Conservation (phyloP, 768 basidiomycete species). For the Neoboletus brunneissimus region DNA sequence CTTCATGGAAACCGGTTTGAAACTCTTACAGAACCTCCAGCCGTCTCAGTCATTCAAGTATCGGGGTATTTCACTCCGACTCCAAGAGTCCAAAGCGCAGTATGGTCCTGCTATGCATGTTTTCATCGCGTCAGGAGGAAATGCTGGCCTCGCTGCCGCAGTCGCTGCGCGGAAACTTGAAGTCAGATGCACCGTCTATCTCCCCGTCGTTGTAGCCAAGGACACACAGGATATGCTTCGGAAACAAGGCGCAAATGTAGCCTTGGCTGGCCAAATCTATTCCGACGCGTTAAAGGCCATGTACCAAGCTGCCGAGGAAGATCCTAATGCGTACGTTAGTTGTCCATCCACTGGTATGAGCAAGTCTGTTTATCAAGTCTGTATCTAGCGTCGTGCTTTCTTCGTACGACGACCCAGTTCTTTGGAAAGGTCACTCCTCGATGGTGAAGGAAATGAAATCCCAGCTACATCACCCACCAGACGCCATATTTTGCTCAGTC, state of each 20-base stretch:
- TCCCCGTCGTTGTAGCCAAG: constrained; percentile 53
- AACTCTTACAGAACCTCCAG: constrained; percentile 58
- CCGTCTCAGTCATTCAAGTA: constrained; percentile 76
- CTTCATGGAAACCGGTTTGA: neutral
- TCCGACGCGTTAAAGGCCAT: constrained; percentile 55
- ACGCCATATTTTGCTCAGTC: constrained; percentile 75
- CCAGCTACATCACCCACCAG: constrained; percentile 55
- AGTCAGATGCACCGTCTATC: constrained; percentile 63
- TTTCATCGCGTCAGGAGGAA: constrained; percentile 75
- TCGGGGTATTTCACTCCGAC: constrained; percentile 64
- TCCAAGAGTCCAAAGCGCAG: constrained; percentile 46
- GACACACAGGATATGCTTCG: constrained; percentile 50
- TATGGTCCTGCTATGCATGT: constrained; percentile 58
- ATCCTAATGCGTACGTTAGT: constrained; percentile 51
- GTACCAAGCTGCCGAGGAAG: constrained; percentile 39
- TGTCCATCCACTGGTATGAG: neutral
- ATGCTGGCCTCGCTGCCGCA: constrained; percentile 74
- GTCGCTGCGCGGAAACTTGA: constrained; percentile 54
- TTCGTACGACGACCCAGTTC: constrained; percentile 62
- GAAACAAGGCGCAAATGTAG: constrained; percentile 53
- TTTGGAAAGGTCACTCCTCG: constrained; percentile 80
- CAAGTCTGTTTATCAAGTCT: neutral
- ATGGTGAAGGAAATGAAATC: constrained; percentile 61
- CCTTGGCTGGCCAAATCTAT: constrained; percentile 58
- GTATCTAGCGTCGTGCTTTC: constrained; percentile 59